Evolutionary conservation across 2,329 filamentous ascomycete genomes (phyloP), one percentile per base, ranked within the genome.

Genomic region (Pyricularia sp.): DNA sequence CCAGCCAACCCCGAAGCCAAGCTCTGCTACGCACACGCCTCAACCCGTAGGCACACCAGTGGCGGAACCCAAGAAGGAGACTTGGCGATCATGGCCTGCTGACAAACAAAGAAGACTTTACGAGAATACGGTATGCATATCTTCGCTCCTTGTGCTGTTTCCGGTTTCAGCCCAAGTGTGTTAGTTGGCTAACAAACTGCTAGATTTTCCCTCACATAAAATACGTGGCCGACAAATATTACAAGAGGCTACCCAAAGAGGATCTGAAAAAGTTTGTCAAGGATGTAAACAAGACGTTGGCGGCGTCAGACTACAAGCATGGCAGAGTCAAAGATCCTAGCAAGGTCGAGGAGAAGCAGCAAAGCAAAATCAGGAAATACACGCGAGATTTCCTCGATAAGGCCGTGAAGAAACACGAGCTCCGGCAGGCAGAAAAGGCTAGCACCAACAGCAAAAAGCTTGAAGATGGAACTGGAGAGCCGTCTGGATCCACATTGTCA

Each of bases 21-120:
- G 78, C 49, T 76, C 79, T 19, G 75, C 84, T 2, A 84, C 86
- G 0, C 84, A 84, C 16, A 91, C 89, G 0, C 88, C 89, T 1
- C 84, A 87, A 66, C 81, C 84, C 12, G 78, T 79, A 3, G 83
- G 77, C 64, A 79, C 82, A 1, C 81, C 82, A 6, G 76, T 78
- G 4, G 81, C 81, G 60, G 83, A 88, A 74, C 80, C 81, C 6
- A 87, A 84, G 70, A 81, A 82, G 70, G 88, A 91, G 62, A 90
- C 88, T 73, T 92, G 89, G 89, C 82, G 85, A 65, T 82, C 81
- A 66, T 74, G 88, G 35, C 80, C 88, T 1, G 74, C 86, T 69
- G 93, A 97, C 69, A 97, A 97, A 77, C 91, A 94, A 76, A 96
- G 92, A 84, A 96, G 91, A 78, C 82, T 96, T 2, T 97, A 97